Conservation (phyloP, 768 basidiomycete species). For the Leccinum longicurvipes region DNA sequence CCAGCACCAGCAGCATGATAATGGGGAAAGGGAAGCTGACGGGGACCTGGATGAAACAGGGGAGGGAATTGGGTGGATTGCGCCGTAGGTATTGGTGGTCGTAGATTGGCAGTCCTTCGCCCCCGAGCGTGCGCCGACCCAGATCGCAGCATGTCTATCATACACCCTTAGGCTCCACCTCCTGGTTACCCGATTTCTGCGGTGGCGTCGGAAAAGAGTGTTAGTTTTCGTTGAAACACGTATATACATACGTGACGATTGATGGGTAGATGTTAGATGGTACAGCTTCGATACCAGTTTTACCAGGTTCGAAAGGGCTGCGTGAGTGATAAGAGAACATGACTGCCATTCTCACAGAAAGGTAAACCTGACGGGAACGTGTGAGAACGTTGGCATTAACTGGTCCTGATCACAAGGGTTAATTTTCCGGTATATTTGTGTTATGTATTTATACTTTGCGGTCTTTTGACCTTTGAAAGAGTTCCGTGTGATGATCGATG, state of each 20-base stretch:
- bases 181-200: background rate
- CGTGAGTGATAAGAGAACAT: background rate
- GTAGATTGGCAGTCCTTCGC: conserved; percentile 7
- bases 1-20: background rate
- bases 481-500: too few relatives aligned
- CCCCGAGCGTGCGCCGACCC: background rate
- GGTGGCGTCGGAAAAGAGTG: conserved; percentile 5
- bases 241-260: background rate
- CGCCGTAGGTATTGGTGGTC: conserved; percentile 3
- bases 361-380: too few relatives aligned
- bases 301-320: background rate
- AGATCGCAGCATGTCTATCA: background rate
- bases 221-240: background rate
- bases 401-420: too few relatives aligned
- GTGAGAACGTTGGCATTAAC: too few relatives aligned
- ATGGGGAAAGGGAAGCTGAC: background rate
- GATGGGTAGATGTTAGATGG: too few relatives aligned
- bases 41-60: background rate
- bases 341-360: background rate
- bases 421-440: too few relatives aligned
- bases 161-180: background rate
- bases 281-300: background rate
- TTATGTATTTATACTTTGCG: background rate
- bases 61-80: background rate
- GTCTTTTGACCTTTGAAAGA: too few relatives aligned